These are phyloP conservation scores for Nakataea oryzae DNA, from an alignment of 2,329 filamentous ascomycete species.

Conservation along the genomic window DNA sequence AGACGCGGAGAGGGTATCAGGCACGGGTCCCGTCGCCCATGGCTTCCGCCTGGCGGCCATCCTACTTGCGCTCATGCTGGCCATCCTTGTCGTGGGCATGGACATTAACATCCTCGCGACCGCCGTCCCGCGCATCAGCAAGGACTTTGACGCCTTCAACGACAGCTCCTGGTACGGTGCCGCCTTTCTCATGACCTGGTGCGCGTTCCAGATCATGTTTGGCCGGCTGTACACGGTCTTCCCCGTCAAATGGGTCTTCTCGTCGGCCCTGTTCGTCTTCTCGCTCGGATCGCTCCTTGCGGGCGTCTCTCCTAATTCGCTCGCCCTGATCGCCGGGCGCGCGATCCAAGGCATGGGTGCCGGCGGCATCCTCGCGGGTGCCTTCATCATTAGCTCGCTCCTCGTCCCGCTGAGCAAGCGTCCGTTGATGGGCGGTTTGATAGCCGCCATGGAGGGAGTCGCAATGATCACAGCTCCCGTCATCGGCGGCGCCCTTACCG, in stretches of 20 bases:
- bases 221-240: conserved; percentile 28
- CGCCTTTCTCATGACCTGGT: conserved; percentile 10
- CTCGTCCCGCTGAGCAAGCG: conserved; percentile 12
- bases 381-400: conserved; percentile 27
- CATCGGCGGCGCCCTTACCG: conserved; percentile 24
- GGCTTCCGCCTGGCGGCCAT: neutral
- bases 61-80: neutral
- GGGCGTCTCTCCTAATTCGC: conserved; percentile 32
- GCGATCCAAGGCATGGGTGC: conserved; percentile 41
- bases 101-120: conserved; percentile 3
- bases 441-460: conserved; percentile 9
- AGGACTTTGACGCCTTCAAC: conserved; percentile 9
- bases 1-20: neutral
- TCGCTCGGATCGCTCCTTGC: conserved; percentile 23
- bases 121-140: conserved; percentile 10
- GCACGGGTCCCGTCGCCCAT: neutral
- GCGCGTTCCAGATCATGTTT: conserved; percentile 23
- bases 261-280: conserved; percentile 29
- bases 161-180: conserved; percentile 13
- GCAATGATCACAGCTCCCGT: conserved; percentile 21
- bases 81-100: conserved; percentile 1
- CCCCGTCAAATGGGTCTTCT: conserved; percentile 30
- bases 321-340: conserved; percentile 39
- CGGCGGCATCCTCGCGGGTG: conserved; percentile 39
- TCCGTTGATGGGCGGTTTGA: conserved; percentile 10